These are phyloP conservation scores for Gentiana macrophylla DNA, from an alignment of 257 asterid genomes.

Conservation along the genomic window DNA sequence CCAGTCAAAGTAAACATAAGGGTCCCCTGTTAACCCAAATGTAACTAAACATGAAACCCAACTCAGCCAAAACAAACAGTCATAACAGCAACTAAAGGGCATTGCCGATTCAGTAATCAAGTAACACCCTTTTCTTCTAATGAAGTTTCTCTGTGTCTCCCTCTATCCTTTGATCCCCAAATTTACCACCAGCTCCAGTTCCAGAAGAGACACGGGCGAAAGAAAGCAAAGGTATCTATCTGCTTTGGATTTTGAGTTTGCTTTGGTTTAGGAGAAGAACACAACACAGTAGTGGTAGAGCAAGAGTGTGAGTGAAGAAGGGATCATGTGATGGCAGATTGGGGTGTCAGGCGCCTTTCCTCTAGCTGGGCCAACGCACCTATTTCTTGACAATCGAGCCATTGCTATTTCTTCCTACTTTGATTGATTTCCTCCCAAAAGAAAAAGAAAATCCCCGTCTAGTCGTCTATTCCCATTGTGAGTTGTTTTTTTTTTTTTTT, in stretches of 20 bases:
- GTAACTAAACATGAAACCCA: conserved; percentile 29
- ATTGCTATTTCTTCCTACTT: conserved; percentile 2
- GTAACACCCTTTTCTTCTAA: not conserved
- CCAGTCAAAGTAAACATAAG: conserved; percentile 72
- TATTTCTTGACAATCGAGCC: conserved; percentile 18
- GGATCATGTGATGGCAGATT: conserved; percentile 19
- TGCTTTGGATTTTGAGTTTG: not conserved
- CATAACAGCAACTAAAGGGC: conserved; percentile 29
- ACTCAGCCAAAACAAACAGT: conserved; percentile 22
- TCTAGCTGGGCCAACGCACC: conserved; percentile 1
- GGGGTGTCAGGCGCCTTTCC: conserved; percentile 6
- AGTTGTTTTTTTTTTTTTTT: no score
- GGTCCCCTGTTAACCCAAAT: conserved; percentile 49
- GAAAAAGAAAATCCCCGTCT: no score
- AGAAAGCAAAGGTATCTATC: no score
- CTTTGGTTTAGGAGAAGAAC: not conserved
- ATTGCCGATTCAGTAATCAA: conserved; percentile 20
- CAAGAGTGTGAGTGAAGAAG: conserved; percentile 2
- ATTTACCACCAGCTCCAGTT: not conserved
- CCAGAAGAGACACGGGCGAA: no score
- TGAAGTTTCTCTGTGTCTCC: not conserved
- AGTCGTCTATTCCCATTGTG: no score
- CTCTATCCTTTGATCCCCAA: not conserved
- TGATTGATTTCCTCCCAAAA: not conserved
- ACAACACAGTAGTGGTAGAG: not conserved